Percentiles rank a stretch among this genome's conserved stretches.
These are phyloP conservation scores for Cutaneotrichosporon cutaneum DNA, from an alignment of 1,284 basidiomycete genomes.

Conservation along the genomic window DNA sequence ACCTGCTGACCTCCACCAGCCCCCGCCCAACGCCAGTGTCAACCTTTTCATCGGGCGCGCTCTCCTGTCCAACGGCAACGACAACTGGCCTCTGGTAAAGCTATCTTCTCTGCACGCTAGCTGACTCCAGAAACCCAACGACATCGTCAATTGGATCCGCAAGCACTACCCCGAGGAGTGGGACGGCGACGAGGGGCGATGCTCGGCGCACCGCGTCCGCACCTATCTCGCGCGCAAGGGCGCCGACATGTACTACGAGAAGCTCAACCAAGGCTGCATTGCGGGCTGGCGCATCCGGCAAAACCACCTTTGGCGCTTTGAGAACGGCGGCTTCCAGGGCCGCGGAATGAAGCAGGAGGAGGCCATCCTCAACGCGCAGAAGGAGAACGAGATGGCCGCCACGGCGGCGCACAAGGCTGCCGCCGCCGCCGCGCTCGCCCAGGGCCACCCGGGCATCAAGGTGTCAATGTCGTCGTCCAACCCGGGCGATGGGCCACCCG, in stretches of 20 bases:
- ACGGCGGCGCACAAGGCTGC: conserved; percentile 48
- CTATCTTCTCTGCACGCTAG: neutral
- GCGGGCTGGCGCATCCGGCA: conserved; percentile 50
- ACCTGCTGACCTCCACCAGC: conserved; percentile 32
- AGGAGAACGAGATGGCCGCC: conserved; percentile 43
- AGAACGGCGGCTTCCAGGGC: conserved; percentile 50
- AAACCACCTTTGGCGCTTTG: conserved; percentile 51
- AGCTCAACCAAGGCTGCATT: conserved; percentile 49
- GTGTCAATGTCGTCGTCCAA: conserved; percentile 37
- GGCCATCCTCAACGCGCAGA: conserved; percentile 42
- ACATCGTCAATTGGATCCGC: conserved; percentile 51
- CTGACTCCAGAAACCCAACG: conserved; percentile 48
- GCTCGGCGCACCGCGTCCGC: conserved; percentile 49
- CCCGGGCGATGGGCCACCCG: conserved; percentile 3
- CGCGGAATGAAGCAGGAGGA: conserved; percentile 53
- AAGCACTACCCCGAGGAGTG: conserved; percentile 51
- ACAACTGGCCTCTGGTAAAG: conserved; percentile 51
- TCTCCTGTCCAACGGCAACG: conserved; percentile 48
- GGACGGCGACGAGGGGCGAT: conserved; percentile 52
- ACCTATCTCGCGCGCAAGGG: conserved; percentile 52
- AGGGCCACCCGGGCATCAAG: conserved; percentile 49
- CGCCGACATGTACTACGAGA: conserved; percentile 53
- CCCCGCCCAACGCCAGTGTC: conserved; percentile 50
- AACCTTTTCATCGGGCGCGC: conserved; percentile 51
- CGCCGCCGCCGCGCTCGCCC: conserved; percentile 47